A percentile compares a stretch with the other conserved stretches of the same genome.
Evolutionary conservation across 2,329 filamentous ascomycete species (phyloP).

Genomic region (Saccharata proteae): DNA sequence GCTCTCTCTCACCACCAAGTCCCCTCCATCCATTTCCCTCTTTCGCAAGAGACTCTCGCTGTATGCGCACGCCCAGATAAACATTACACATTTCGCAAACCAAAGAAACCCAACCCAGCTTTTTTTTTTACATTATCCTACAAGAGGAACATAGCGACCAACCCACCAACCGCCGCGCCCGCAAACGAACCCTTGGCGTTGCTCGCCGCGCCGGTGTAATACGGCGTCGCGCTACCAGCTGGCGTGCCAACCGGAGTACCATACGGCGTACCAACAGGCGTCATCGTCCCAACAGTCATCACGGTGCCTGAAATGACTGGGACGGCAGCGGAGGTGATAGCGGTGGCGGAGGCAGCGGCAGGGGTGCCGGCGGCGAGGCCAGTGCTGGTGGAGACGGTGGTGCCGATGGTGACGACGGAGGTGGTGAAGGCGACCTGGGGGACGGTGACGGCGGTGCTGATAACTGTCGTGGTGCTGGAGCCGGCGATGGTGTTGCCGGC

Average conservation of each 20-base stretch:
- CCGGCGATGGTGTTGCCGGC: slow-evolving; percentile 18
- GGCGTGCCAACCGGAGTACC: slow-evolving; percentile 16
- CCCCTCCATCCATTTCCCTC: no score
- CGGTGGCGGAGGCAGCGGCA: slow-evolving; percentile 17
- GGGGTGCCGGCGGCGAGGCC: slow-evolving; percentile 24
- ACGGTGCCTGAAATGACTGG: slow-evolving; percentile 1
- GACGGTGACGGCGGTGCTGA: slow-evolving; percentile 32
- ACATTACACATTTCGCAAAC: slow-evolving; percentile 5
- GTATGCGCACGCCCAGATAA: no score
- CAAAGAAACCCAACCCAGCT: neutral
- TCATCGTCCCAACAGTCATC: slow-evolving; percentile 12
- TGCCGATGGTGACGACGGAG: slow-evolving; percentile 18
- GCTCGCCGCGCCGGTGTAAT: slow-evolving; percentile 22
- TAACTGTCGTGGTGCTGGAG: slow-evolving; percentile 18
- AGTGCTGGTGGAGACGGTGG: slow-evolving; percentile 19
- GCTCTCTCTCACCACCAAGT: no score
- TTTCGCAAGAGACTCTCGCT: no score
- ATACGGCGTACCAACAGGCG: slow-evolving; percentile 12
- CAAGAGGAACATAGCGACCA: slow-evolving; percentile 6
- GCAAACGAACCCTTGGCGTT: slow-evolving; percentile 9
- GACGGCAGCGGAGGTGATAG: slow-evolving; percentile 12
- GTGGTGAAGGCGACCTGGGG: slow-evolving; percentile 34
- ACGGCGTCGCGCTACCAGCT: slow-evolving; percentile 13
- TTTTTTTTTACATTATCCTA: slow-evolving; percentile 2
- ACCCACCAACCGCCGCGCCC: slow-evolving; percentile 4